Conservation (phyloP, 2,329 filamentous ascomycete species). For the Ceratocystis diversiconidia region DNA sequence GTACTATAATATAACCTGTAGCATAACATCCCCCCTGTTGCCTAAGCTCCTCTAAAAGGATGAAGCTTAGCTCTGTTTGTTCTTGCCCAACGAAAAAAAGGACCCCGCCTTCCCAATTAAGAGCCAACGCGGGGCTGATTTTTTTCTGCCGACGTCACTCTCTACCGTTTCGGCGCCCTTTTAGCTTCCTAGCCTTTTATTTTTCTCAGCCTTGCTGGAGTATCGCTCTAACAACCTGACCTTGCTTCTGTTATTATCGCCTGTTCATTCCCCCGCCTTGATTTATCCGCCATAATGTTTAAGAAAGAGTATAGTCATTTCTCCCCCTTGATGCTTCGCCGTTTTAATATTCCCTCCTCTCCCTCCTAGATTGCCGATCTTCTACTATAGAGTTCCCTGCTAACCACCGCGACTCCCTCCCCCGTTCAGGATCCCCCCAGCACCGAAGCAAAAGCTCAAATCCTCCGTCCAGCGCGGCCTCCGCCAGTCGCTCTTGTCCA, state of each 20-base stretch:
- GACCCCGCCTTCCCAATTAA: constrained; percentile 15
- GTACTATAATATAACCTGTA: neutral
- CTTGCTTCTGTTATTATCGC: neutral
- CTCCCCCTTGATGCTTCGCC: neutral
- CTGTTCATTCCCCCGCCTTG: neutral
- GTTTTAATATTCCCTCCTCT: neutral
- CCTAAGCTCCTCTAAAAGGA: neutral
- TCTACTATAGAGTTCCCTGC: neutral
- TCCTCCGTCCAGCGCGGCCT: constrained; percentile 84
- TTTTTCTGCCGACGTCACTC: constrained; percentile 15
- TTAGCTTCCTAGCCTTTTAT: neutral
- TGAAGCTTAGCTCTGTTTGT: neutral
- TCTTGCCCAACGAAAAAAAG: neutral
- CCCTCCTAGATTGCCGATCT: neutral
- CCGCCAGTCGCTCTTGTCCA: constrained; percentile 65
- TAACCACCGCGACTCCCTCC: neutral
- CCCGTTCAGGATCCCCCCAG: constrained; percentile 48
- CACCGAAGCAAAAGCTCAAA: constrained; percentile 91
- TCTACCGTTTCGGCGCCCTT: neutral
- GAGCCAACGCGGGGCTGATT: constrained; percentile 16
- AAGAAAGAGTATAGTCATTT: constrained; percentile 64
- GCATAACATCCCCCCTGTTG: neutral
- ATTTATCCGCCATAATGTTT: constrained; percentile 50
- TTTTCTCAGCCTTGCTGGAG: neutral
- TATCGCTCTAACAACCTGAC: neutral